Conservation (phyloP, 371 early-diverging fungal genomes). For the Mortierella sp. region DNA sequence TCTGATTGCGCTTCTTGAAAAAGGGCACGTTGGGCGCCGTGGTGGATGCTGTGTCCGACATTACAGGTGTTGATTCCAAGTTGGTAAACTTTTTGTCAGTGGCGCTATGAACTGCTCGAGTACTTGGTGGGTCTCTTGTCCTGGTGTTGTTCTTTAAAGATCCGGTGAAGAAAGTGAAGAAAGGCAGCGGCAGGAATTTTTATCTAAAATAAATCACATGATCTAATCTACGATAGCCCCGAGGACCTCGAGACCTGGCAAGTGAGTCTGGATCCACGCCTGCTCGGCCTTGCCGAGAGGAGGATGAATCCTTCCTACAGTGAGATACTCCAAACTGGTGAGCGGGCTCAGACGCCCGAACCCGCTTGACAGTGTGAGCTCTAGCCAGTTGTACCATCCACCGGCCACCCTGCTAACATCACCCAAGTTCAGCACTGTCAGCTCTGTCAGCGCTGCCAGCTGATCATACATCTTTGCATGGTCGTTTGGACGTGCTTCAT, state of each 20-base stretch:
- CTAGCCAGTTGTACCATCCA: slow-evolving; percentile 2
- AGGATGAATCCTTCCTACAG: slow-evolving; percentile 2
- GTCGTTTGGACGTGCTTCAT: background rate
- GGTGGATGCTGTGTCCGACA: slow-evolving; percentile 29
- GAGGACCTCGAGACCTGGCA: background rate
- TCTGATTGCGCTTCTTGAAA: slow-evolving; percentile 67
- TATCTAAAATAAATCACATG: too few relatives aligned
- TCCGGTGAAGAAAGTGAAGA: too few relatives aligned
- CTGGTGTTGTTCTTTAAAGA: too few relatives aligned
- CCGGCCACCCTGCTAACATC: background rate
- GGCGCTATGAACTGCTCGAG: too few relatives aligned
- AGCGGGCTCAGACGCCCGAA: slow-evolving; percentile 5
- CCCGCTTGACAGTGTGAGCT: slow-evolving; percentile 12
- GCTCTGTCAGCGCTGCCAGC: slow-evolving; percentile 12
- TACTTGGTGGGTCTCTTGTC: too few relatives aligned
- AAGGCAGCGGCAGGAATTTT: too few relatives aligned
- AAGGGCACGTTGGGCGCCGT: slow-evolving; percentile 57
- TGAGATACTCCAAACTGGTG: slow-evolving; percentile 1
- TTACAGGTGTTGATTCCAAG: too few relatives aligned
- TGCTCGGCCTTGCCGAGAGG: slow-evolving; percentile 6
- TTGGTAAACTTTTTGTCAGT: too few relatives aligned
- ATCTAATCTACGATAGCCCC: too few relatives aligned
- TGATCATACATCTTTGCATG: slow-evolving; percentile 15
- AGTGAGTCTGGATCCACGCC: slow-evolving; percentile 14
- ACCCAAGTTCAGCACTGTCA: slow-evolving; percentile 10